Evolutionary conservation across 164 flowering plant genomes (phyloP), one percentile per base, ranked within the genome.

Genomic region (Vitis labrusca): DNA sequence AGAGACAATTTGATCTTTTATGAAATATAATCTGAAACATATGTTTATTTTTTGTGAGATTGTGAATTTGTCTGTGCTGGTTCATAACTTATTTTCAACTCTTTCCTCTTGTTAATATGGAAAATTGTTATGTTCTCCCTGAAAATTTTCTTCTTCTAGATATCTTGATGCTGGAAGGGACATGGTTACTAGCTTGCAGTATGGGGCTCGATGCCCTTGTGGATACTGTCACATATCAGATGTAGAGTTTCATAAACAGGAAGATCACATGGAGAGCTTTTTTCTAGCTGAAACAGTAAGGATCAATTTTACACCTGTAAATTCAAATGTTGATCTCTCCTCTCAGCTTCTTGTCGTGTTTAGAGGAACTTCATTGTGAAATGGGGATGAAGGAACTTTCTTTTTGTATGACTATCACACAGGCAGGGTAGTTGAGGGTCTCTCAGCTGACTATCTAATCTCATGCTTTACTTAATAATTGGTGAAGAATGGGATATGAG

Each of bases 181-280:
- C 73, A 91, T 95, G 84, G 89, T 95, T 72, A 83, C 95, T 62
- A 93, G 98, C 78, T 84, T 95, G 78, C 98, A 95, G 71, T 91
- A 90, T 80, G 97, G 94, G 48, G 97, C 99, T 17, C 87, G 92
- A 72, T 95, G 99, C 77, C 88, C 94, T 68, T 95, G 99, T 88
- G 99, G 99, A 64, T 95, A 93, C 81, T 95, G 99, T 72, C 99
- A 93, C 72, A 95, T 95, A 69, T 77, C 89, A 74, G 99, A 95
- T 78, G 99, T 95, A 19, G 99, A 93, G 79, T 82, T 81, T 72
- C 99, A 95, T 80, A 82, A 82, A 68, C 92, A 85, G 73, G 99
- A 95, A 81, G 98, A 95, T 75, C 98, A 93, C 79, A 95, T 95
- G 99, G 99, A 95, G 74, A 95, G 99, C 86, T 95, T 95, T 80